Conservation (phyloP, 2,329 filamentous ascomycete genomes). For the Venturia effusa region DNA sequence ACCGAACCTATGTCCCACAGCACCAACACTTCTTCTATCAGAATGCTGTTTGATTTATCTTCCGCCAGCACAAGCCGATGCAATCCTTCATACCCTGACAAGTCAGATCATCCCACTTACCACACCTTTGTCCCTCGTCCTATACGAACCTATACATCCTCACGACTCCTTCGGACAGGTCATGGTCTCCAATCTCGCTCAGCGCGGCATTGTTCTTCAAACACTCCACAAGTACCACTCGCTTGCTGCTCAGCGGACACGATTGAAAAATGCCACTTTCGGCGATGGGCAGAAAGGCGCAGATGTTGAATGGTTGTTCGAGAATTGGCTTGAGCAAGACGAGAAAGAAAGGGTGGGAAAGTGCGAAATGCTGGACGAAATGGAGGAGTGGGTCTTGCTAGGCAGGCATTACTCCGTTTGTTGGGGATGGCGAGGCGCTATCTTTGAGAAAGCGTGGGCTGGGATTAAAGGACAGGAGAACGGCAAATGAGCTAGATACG, state of each 20-base stretch:
- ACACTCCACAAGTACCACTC: slow-evolving; percentile 65
- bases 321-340: slow-evolving; percentile 54
- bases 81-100: slow-evolving; percentile 42
- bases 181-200: slow-evolving; percentile 83
- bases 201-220: slow-evolving; percentile 72
- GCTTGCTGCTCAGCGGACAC: slow-evolving; percentile 53
- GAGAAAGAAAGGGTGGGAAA: slow-evolving; percentile 73
- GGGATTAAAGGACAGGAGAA: slow-evolving; percentile 17
- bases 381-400: slow-evolving; percentile 86
- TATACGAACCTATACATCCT: slow-evolving; percentile 85
- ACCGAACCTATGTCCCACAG: slow-evolving; percentile 37
- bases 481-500: not conserved
- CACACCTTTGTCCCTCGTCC: slow-evolving; percentile 48
- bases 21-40: slow-evolving; percentile 79
- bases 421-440: slow-evolving; percentile 61
- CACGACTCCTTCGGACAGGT: slow-evolving; percentile 79
- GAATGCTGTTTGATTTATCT: slow-evolving; percentile 96
- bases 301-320: slow-evolving; percentile 62
- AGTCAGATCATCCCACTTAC: slow-evolving; percentile 27
- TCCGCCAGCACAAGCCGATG: slow-evolving; percentile 49
- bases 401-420: slow-evolving; percentile 81
- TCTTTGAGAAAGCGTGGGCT: slow-evolving; percentile 25
- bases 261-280: slow-evolving; percentile 60
- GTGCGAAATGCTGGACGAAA: slow-evolving; percentile 83
- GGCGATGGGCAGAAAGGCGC: slow-evolving; percentile 42